Evolutionary conservation across 2,329 filamentous ascomycete species (phyloP).

Genomic region (Alternaria arbusti): DNA sequence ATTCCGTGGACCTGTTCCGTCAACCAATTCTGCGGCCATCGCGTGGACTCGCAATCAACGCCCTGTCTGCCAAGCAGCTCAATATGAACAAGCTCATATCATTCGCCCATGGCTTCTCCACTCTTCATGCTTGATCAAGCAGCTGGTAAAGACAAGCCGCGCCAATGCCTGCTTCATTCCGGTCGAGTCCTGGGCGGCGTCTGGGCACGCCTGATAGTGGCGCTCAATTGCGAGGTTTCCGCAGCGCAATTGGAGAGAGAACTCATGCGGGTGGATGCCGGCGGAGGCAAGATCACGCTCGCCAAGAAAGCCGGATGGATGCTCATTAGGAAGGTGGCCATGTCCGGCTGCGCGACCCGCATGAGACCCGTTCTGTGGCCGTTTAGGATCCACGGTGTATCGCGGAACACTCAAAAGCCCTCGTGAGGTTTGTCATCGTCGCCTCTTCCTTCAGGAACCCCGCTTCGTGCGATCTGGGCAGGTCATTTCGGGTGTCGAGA

Average conservation of each 20-base stretch:
- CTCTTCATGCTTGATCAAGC: not conserved
- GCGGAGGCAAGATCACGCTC: not conserved
- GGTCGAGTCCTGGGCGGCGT: conserved; percentile 17
- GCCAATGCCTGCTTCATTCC: conserved; percentile 1
- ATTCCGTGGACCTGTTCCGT: not conserved
- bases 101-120: not conserved
- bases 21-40: not conserved
- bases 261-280: not conserved
- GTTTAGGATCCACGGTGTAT: not conserved
- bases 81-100: conserved; percentile 1
- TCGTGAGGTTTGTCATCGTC: not conserved
- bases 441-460: not conserved
- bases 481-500: not conserved
- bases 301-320: not conserved
- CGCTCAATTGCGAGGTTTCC: not conserved
- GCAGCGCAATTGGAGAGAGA: not conserved
- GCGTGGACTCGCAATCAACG: not conserved
- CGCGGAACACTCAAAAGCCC: not conserved
- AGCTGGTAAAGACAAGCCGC: not conserved
- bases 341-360: not conserved
- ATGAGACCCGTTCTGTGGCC: not conserved
- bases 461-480: not conserved
- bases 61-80: not conserved
- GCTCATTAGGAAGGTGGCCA: not conserved
- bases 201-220: conserved; percentile 23